Conservation (phyloP, 768 basidiomycete species). For the Naganishia randhawae region DNA sequence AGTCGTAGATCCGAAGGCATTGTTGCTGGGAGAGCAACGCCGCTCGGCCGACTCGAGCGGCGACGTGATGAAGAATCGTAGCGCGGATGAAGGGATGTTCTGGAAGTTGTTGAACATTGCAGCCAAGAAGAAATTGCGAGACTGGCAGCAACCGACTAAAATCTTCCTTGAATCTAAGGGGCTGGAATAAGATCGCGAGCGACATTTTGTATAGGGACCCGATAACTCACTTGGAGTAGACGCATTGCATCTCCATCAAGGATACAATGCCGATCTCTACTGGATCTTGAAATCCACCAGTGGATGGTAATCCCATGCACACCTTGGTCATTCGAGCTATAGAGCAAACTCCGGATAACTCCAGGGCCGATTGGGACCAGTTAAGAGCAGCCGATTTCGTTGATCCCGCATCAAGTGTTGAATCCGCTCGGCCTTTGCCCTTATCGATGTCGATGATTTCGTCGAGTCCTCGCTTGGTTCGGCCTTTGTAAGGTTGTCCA, state of each 20-base stretch:
- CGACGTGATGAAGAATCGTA: not conserved
- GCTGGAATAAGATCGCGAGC: not conserved
- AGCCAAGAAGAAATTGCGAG: constrained; percentile 1
- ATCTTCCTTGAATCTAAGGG: not conserved
- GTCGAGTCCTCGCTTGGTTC: not conserved
- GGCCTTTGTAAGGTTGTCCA: not conserved
- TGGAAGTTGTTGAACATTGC: not conserved
- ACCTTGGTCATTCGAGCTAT: not conserved
- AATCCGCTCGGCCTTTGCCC: not conserved
- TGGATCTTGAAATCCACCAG: not conserved
- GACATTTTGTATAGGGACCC: too few species aligned
- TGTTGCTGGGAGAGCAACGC: not conserved
- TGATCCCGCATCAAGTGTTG: not conserved
- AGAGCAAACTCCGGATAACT: not conserved
- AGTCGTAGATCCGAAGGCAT: constrained; percentile 1
- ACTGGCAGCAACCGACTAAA: not conserved
- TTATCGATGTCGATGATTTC: not conserved
- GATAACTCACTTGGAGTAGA: not conserved
- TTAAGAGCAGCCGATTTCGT: not conserved
- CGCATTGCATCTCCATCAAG: constrained; percentile 11
- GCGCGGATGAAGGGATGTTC: constrained; percentile 3
- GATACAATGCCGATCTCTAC: not conserved
- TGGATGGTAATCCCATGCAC: not conserved
- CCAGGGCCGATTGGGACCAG: constrained; percentile 7
- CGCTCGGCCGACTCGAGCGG: not conserved